Conservation (phyloP, 2,329 filamentous ascomycete genomes). For the Aspergillus clavatus region DNA sequence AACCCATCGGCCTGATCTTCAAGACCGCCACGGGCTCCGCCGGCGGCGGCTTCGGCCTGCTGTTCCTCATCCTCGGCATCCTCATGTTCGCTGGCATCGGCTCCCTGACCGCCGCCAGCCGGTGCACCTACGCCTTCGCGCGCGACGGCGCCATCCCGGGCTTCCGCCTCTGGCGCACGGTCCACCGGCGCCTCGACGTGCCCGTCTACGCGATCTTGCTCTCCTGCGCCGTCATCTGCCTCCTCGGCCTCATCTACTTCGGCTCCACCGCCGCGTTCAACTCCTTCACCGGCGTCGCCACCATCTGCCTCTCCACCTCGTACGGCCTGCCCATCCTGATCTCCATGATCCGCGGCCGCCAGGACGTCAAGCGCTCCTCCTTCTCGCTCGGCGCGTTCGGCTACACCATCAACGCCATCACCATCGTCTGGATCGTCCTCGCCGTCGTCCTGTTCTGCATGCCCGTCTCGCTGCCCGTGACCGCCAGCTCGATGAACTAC, state of each 20-base stretch:
- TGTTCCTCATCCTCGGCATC: slow-evolving; percentile 73
- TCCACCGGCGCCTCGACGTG: slow-evolving; percentile 62
- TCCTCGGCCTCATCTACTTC: slow-evolving; percentile 74
- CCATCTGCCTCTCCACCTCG: slow-evolving; percentile 69
- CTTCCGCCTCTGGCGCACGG: slow-evolving; percentile 60
- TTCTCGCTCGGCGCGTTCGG: slow-evolving; percentile 68
- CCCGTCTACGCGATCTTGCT: slow-evolving; percentile 66
- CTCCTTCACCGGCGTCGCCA: slow-evolving; percentile 74
- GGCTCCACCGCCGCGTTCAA: slow-evolving; percentile 72
- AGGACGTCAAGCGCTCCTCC: slow-evolving; percentile 59
- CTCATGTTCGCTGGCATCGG: slow-evolving; percentile 72
- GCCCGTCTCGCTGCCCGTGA: slow-evolving; percentile 59
- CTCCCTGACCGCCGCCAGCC: slow-evolving; percentile 66
- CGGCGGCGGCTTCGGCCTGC: slow-evolving; percentile 67
- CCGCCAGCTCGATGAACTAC: slow-evolving; percentile 59
- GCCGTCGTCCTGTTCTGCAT: slow-evolving; percentile 72
- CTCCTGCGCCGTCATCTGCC: slow-evolving; percentile 62
- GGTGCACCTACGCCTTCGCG: slow-evolving; percentile 72
- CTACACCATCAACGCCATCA: slow-evolving; percentile 61
- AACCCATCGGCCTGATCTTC: slow-evolving; percentile 72
- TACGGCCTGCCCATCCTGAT: slow-evolving; percentile 74
- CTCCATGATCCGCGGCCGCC: slow-evolving; percentile 61
- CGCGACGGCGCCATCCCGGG: slow-evolving; percentile 70
- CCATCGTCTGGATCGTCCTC: slow-evolving; percentile 66
- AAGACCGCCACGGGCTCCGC: slow-evolving; percentile 69